Base-by-base conservation (phyloP, 2,329 filamentous ascomycete species). In the Periconia digitata region DNA sequence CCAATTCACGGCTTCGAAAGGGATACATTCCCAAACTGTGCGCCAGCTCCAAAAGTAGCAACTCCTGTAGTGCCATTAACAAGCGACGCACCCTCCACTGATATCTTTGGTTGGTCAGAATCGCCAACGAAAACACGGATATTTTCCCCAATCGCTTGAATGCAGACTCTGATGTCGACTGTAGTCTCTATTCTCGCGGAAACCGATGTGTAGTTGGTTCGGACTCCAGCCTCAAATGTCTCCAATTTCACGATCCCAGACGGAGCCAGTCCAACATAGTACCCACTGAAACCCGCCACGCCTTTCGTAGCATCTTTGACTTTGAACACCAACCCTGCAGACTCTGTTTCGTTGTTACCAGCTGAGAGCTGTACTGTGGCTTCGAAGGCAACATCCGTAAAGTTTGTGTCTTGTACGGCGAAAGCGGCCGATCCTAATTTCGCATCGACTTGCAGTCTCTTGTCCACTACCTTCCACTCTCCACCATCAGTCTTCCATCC, bases 21-120 rank as follows among this genome's bases (percentile, higher is more conserved):
- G 8, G 45, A 43, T 6, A 47, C 45, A 35, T 43, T 48, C 7
- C 40, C 46, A 40, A 48, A 48, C 35, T 17, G 38, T 1, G 46
- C 46, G 6, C 16, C 35, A 16, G 17, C 17, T n/a, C 43, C 23
- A 24, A 44, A 35, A 15, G 23, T 36, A 15, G 32, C 32, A 18
- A 48, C 40, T 2, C 46, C 46, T 24, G 43, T 48, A 24, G 20
- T 40, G 12, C 46, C 46, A 15, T 40, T 17, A n/a, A 22, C 8
- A 20, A 43, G 23, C 20, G 35, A 40, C 18, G 40, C 17, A 10
- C 39, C 40, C 6, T 18, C n/a, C n/a, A 48, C 16, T 20, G 17
- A 20, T 36, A 48, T 18, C 15, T 40, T 21, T 5, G 40, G 46
- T 29, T 22, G 22, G 17, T 35, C 39, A n/a, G 38, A 37, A n/a